Percentiles rank a stretch among this genome's conserved stretches.
Conservation (phyloP, 805 yeast genomes). For the Candida sakaeoensis region DNA sequence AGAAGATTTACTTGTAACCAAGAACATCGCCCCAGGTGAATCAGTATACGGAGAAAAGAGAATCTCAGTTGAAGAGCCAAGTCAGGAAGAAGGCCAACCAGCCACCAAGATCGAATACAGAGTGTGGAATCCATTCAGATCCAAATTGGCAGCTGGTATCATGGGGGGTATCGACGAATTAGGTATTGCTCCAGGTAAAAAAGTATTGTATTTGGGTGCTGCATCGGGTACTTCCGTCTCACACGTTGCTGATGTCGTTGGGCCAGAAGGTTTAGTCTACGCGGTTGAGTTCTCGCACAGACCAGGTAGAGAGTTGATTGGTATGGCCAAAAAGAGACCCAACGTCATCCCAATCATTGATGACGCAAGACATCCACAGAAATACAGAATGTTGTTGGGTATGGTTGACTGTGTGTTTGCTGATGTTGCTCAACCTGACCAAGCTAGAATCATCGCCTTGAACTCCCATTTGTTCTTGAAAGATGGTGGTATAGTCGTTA, state of each 20-base stretch:
- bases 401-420: constrained; percentile 99
- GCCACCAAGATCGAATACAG: constrained; percentile 97
- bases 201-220: constrained; percentile 96
- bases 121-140: constrained; percentile 99
- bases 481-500: constrained; percentile 98
- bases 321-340: constrained; percentile 99
- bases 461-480: constrained; percentile 97
- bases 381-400: constrained; percentile 97
- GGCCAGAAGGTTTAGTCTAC: constrained; percentile 98
- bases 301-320: constrained; percentile 98
- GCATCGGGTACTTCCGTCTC: constrained; percentile 99
- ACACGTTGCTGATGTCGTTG: constrained; percentile 97
- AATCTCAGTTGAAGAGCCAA: constrained; percentile 88
- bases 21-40: constrained; percentile 97
- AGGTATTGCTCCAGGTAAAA: constrained; percentile 96
- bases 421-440: constrained; percentile 99
- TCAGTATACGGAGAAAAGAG: constrained; percentile 98
- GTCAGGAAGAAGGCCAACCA: constrained; percentile 80
- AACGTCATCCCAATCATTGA: constrained; percentile 98
- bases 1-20: constrained; percentile 96
- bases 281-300: constrained; percentile 99
- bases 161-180: constrained; percentile 99
- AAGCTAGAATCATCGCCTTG: constrained; percentile 98
- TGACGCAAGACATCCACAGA: constrained; percentile 99
- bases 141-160: constrained; percentile 99